phyloP scores from a whole-genome alignment of 2,329 filamentous ascomycete genomes.

The Pseudopyrenochaeta lycopersici region DNA sequence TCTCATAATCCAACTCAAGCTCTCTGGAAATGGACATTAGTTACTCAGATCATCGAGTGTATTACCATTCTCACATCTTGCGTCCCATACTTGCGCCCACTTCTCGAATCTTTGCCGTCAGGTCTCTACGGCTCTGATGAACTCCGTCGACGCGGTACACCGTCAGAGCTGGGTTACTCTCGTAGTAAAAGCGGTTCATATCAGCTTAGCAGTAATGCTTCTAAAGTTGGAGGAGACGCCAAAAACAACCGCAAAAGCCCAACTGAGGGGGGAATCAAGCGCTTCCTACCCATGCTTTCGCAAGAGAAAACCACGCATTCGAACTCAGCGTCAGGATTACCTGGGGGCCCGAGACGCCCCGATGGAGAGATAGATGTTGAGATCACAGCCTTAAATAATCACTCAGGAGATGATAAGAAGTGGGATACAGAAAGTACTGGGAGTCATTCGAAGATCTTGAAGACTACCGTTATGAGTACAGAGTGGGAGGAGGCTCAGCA shows the following conservation, averaged over 20 bases:
- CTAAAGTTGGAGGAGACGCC: constrained; percentile 9
- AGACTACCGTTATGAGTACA: constrained; percentile 46
- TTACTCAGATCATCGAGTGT: constrained; percentile 45
- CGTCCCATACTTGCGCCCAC: constrained; percentile 46
- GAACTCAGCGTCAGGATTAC: constrained; percentile 46
- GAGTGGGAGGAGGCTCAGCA: constrained; percentile 43
- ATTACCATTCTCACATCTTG: constrained; percentile 48
- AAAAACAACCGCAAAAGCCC: constrained; percentile 27
- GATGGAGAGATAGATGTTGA: constrained; percentile 45
- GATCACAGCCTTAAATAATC: constrained; percentile 33
- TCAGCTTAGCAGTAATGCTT: constrained; percentile 33
- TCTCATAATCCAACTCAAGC: constrained; percentile 37
- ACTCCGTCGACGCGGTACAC: constrained; percentile 40
- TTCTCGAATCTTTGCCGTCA: constrained; percentile 43
- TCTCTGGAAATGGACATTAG: constrained; percentile 47
- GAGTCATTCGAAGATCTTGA: constrained; percentile 46
- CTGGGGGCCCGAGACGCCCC: constrained; percentile 39
- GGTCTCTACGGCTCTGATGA: constrained; percentile 46
- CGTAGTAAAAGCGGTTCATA: constrained; percentile 39
- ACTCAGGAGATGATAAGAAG: constrained; percentile 25
- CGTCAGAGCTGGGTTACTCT: constrained; percentile 39
- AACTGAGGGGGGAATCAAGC: constrained; percentile 29
- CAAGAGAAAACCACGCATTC: constrained; percentile 37
- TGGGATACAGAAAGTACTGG: constrained; percentile 47
- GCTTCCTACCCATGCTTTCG: constrained; percentile 42